Percentiles rank a stretch among this genome's conserved stretches.
These are phyloP conservation scores for Fusarium beomiforme DNA, from an alignment of 2,329 filamentous ascomycete species.

Conservation along the genomic window DNA sequence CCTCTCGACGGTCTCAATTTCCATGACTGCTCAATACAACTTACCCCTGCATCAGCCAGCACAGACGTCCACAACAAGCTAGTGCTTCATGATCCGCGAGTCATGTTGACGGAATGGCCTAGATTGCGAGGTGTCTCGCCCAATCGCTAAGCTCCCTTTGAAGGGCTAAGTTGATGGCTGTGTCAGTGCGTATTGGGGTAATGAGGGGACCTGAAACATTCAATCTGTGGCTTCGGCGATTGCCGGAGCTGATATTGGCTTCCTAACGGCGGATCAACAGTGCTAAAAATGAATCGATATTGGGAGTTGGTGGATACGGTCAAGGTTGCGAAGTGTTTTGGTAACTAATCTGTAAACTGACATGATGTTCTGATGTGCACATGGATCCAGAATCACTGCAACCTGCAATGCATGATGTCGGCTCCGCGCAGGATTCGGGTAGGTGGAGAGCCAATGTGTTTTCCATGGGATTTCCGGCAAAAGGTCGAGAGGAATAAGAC, in stretches of 20 bases:
- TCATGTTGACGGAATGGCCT: not conserved
- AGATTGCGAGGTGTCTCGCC: not conserved
- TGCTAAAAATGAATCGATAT: not conserved
- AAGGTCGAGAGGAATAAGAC: too few relatives aligned
- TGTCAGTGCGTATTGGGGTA: not conserved
- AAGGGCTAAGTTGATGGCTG: not conserved
- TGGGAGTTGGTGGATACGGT: not conserved
- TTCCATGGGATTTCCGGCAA: too few relatives aligned
- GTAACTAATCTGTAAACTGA: not conserved
- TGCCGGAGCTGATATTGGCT: not conserved
- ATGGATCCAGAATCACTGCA: not conserved
- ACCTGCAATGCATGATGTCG: too few relatives aligned
- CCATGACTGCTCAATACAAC: not conserved
- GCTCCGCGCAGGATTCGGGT: too few relatives aligned
- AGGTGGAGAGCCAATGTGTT: too few relatives aligned
- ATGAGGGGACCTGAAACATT: not conserved
- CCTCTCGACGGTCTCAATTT: not conserved
- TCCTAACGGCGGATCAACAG: not conserved
- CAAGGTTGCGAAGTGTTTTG: not conserved
- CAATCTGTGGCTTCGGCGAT: not conserved
- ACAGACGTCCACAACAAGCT: not conserved
- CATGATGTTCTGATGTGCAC: not conserved
- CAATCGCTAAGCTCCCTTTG: not conserved
- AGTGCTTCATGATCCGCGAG: not conserved
- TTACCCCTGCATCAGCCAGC: not conserved